These are phyloP conservation scores for Pythium sp. DNA, from an alignment of 352 stramenopile species.

Conservation along the genomic window DNA sequence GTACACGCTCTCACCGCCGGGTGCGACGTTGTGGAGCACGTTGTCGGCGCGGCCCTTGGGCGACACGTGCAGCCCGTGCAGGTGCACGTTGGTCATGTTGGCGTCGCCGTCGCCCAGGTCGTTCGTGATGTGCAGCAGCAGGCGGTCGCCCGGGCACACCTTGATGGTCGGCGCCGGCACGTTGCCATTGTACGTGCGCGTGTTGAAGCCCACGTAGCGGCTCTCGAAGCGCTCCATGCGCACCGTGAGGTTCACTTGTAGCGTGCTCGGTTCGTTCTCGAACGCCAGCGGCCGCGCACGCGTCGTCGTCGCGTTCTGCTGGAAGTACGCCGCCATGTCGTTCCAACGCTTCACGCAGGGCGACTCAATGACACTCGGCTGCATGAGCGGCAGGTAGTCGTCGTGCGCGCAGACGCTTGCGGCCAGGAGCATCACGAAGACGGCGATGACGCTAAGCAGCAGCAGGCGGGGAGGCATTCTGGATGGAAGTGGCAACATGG, in stretches of 20 bases:
- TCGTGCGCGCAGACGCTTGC: constrained; percentile 14
- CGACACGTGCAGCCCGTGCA: constrained; percentile 73
- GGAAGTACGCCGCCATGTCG: constrained; percentile 24
- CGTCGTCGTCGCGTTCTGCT: neutral
- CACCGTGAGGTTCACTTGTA: constrained; percentile 61
- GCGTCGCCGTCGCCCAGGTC: constrained; percentile 36
- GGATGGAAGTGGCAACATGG: too few relatives aligned
- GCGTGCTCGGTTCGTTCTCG: constrained; percentile 39
- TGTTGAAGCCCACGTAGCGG: constrained; percentile 73
- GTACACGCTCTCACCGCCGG: constrained; percentile 46
- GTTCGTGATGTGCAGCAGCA: constrained; percentile 61
- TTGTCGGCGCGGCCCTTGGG: constrained; percentile 54
- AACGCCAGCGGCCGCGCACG: constrained; percentile 30
- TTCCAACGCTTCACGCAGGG: constrained; percentile 38
- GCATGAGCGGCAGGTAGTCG: constrained; percentile 42
- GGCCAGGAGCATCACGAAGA: too few relatives aligned
- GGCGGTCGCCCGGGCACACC: constrained; percentile 61
- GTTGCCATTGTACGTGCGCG: constrained; percentile 63
- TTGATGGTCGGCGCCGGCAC: constrained; percentile 72
- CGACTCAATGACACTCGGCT: constrained; percentile 41
- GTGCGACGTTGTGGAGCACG: constrained; percentile 51
- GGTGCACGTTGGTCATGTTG: constrained; percentile 72
- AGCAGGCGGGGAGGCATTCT: neutral
- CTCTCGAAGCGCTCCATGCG: constrained; percentile 59
- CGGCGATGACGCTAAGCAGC: neutral